Percentiles rank a stretch among this genome's conserved stretches.
These are phyloP conservation scores for Rhododendron ferrugineum DNA, from an alignment of 148 eudicot genomes.

Conservation along the genomic window DNA sequence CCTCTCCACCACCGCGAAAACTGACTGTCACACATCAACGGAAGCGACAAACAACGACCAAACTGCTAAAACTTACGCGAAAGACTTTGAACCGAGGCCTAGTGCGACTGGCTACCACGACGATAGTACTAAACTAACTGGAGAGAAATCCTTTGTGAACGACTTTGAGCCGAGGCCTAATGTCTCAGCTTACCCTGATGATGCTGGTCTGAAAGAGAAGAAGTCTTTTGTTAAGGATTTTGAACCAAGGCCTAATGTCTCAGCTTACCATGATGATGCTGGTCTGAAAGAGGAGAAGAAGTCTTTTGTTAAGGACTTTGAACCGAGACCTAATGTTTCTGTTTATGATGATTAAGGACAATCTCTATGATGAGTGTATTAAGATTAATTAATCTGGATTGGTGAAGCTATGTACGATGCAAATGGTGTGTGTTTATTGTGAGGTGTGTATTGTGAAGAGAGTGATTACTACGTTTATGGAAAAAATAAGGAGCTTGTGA, in stretches of 20 bases:
- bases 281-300: slow-evolving; percentile 3
- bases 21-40: neutral
- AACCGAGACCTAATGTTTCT: slow-evolving; percentile 11
- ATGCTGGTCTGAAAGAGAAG: neutral
- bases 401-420: neutral
- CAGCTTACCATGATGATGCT: neutral
- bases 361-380: too few relatives aligned
- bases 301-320: slow-evolving; percentile 8
- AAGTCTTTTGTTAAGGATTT: slow-evolving; percentile 9
- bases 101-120: neutral
- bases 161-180: slow-evolving; percentile 30
- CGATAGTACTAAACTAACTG: neutral
- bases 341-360: slow-evolving; percentile 3
- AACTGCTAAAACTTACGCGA: neutral
- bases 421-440: neutral
- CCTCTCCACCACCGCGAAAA: neutral
- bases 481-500: neutral
- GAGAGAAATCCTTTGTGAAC: neutral
- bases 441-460: neutral
- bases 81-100: slow-evolving; percentile 19
- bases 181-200: neutral
- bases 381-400: neutral
- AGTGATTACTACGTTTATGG: neutral
- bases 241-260: slow-evolving; percentile 6
- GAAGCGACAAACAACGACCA: neutral